Conservation (phyloP, 164 flowering plant species). For the Pachysandra terminalis region DNA sequence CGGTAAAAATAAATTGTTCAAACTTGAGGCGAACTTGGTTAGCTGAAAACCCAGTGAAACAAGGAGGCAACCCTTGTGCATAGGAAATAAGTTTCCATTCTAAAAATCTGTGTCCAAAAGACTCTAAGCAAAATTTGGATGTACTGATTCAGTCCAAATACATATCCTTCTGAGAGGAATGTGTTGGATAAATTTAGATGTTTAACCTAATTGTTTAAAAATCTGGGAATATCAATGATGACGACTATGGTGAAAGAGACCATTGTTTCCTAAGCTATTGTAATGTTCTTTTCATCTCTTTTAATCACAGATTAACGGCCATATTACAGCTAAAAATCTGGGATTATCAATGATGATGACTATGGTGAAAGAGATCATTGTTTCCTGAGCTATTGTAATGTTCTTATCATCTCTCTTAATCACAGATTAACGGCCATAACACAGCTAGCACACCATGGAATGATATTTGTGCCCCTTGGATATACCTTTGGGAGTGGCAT, state of each 20-base stretch:
- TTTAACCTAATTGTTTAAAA: no score
- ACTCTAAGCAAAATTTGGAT: no score
- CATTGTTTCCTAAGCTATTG: not conserved
- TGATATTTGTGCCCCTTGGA: constrained; percentile 74
- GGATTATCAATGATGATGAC: not conserved
- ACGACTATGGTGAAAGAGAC: not conserved
- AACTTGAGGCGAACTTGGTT: no score
- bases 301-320: constrained; percentile 54
- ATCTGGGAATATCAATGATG: not conserved
- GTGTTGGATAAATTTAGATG: not conserved
- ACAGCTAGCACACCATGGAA: constrained; percentile 75
- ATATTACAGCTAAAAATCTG: no score
- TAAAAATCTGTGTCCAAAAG: not conserved
- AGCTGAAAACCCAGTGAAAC: no score
- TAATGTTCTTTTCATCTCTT: not conserved
- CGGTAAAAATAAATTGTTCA: no score
- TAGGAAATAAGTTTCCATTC: no score
- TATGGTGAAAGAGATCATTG: not conserved
- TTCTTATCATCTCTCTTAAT: not conserved
- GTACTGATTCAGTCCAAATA: not conserved
- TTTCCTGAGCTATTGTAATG: not conserved
- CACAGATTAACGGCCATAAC: constrained; percentile 71
- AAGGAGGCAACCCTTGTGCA: no score
- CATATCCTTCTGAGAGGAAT: not conserved
- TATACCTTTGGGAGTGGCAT: constrained; percentile 77